Evolutionary conservation across 345 rosid genomes (phyloP), one percentile per base, ranked within the genome.

Genomic region (Citrus unshiu): DNA sequence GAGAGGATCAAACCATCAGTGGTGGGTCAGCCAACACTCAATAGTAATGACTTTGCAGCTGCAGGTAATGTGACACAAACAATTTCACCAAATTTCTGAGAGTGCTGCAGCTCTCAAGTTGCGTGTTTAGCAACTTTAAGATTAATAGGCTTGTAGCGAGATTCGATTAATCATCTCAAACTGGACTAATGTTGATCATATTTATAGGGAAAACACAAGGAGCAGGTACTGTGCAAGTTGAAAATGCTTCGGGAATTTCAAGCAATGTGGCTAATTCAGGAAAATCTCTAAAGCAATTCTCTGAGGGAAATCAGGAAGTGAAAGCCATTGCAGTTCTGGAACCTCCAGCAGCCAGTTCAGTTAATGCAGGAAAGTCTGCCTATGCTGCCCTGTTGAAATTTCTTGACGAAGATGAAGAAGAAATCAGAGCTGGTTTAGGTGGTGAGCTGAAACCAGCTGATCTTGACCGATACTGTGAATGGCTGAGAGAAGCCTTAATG

Each of bases 381-480:
- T 46, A 19, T 54, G 34, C 30, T 22, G 67, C 61, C 60, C 22
- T 72, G 14, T n/a, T 64, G 49, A 73, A 73, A 32, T 30, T 79
- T 21, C 57, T 83, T 3, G 76, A 80, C 21, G 68, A 80, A 39
- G 85, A 61, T 37, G 21, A 58, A 9, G 63, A 56, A 21, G 29
- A 63, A n/a, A 24, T 43, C 61, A 21, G 32, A 30, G 9, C 51
- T 7, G 68, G 72, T 34, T 40, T 22, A 6, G 51, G 5, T 14
- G 43, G 25, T 27, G 77, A 76, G 29, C 68, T 57, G 18, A 70
- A 68, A 49, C 68, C 72, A 7, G 63, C 24, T 39, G 82, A 85
- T 54, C 35, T 83, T 39, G 78, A 83, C 68, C 77, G 62, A 18
- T 83, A 61, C 75, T 73, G 74, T 57, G 51, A 60, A 32, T 85